phyloP scores from a whole-genome alignment of 495 filamentous ascomycete species.

The Daldinia caldariorum region DNA sequence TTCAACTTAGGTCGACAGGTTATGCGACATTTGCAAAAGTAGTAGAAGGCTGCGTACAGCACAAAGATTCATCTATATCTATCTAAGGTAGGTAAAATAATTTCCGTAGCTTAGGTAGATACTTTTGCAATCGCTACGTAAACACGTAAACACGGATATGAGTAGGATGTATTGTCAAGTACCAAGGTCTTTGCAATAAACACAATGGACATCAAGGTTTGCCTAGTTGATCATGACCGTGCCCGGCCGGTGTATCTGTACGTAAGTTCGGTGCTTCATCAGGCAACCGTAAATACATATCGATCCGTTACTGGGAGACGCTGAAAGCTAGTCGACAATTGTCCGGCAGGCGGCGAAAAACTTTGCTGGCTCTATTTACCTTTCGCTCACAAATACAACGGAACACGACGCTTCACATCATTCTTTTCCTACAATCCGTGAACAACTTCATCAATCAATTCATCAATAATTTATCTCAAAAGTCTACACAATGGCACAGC shows the following conservation, averaged over 20 bases:
- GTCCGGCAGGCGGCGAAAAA: background rate
- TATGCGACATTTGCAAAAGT: too few relatives aligned
- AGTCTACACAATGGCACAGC: background rate
- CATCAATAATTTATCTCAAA: background rate
- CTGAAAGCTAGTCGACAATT: background rate
- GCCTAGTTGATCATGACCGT: background rate
- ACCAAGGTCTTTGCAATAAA: background rate
- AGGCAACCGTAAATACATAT: background rate
- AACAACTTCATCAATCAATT: background rate
- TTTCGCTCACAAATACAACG: background rate
- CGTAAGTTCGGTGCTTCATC: background rate
- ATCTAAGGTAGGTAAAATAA: too few relatives aligned
- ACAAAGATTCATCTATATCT: too few relatives aligned
- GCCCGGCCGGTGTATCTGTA: background rate
- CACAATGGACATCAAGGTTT: background rate
- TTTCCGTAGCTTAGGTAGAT: too few relatives aligned
- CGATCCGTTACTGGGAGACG: background rate
- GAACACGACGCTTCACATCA: background rate
- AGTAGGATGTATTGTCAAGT: background rate
- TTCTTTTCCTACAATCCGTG: background rate
- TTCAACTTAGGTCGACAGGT: too few relatives aligned
- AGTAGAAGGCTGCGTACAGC: too few relatives aligned
- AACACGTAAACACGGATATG: background rate
- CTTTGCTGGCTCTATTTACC: background rate
- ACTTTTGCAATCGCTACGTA: too few relatives aligned